These are phyloP conservation scores for Acorus gramineus DNA, from an alignment of 106 monocot species.

Conservation along the genomic window DNA sequence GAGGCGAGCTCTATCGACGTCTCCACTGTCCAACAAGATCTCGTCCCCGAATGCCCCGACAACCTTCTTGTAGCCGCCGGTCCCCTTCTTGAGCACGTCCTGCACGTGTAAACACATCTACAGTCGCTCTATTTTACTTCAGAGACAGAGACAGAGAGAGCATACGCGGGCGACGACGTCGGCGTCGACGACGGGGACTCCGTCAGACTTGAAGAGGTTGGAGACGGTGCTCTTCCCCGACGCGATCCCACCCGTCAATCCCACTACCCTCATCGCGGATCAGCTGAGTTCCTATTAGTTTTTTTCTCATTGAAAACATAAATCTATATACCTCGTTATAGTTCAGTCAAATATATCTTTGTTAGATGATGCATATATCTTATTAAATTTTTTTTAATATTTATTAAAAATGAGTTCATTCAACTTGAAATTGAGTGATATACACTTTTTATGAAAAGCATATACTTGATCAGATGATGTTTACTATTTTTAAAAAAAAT, in stretches of 20 bases:
- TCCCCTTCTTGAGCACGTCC: conserved; percentile 22
- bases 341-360: too few relatives aligned
- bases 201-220: conserved; percentile 62
- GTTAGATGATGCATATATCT: too few relatives aligned
- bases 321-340: too few relatives aligned
- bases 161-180: conserved; percentile 74
- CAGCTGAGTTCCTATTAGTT: too few relatives aligned
- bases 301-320: too few relatives aligned
- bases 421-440: too few relatives aligned
- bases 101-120: background rate
- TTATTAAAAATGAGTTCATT: too few relatives aligned
- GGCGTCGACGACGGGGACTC: conserved; percentile 84
- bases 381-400: too few relatives aligned
- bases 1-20: conserved; percentile 16
- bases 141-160: background rate
- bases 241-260: conserved; percentile 88
- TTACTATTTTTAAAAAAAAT: too few relatives aligned
- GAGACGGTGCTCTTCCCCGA: conserved; percentile 97
- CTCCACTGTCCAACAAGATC: conserved; percentile 9
- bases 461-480: too few relatives aligned
- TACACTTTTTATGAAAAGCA: too few relatives aligned
- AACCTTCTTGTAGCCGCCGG: conserved; percentile 19
- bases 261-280: conserved; percentile 66
- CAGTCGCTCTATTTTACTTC: too few relatives aligned
- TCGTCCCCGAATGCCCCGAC: conserved; percentile 23